A percentile compares a stretch with the other conserved stretches of the same genome.
phyloP scores from a whole-genome alignment of 2,329 filamentous ascomycete genomes.

The Aspergillus ruber region DNA sequence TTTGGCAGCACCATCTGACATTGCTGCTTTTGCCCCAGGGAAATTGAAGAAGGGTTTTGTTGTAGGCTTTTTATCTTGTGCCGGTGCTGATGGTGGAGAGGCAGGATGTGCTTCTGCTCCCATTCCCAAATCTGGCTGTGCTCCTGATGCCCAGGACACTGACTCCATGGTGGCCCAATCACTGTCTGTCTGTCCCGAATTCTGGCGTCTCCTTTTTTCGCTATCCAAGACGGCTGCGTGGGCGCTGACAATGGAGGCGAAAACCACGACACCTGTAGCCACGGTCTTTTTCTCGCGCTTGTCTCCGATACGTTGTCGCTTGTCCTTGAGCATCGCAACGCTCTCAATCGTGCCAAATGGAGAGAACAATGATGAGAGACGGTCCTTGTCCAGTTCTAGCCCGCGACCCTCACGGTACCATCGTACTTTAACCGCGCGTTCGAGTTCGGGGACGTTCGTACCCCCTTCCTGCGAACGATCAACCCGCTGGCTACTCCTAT shows the following conservation, averaged over 20 bases:
- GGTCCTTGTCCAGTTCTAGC: constrained; percentile 42
- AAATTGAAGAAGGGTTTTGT: constrained; percentile 29
- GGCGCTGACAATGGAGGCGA: constrained; percentile 51
- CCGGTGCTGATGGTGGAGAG: constrained; percentile 12
- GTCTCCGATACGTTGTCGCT: constrained; percentile 46
- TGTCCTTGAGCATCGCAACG: constrained; percentile 50
- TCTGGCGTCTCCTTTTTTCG: constrained; percentile 27
- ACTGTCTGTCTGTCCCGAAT: constrained; percentile 21
- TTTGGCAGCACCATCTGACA: constrained; percentile 9
- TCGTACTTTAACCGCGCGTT: constrained; percentile 53
- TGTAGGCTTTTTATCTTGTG: constrained; percentile 7
- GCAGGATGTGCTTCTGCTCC: constrained; percentile 9
- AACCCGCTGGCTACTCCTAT: constrained; percentile 25
- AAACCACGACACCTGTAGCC: constrained; percentile 51
- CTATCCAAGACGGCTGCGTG: constrained; percentile 51
- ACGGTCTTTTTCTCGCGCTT: constrained; percentile 47
- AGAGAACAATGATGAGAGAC: constrained; percentile 43
- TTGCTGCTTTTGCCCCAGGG: constrained; percentile 23
- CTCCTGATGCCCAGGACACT: constrained; percentile 49
- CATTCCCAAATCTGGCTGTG: constrained; percentile 43
- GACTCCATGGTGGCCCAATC: constrained; percentile 48
- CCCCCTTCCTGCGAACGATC: constrained; percentile 33
- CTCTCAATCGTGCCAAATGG: constrained; percentile 54
- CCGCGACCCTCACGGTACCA: constrained; percentile 46
- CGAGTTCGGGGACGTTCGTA: constrained; percentile 45